phyloP scores from a whole-genome alignment of 1,139 yeast species.

The Protomyces inouyei region DNA sequence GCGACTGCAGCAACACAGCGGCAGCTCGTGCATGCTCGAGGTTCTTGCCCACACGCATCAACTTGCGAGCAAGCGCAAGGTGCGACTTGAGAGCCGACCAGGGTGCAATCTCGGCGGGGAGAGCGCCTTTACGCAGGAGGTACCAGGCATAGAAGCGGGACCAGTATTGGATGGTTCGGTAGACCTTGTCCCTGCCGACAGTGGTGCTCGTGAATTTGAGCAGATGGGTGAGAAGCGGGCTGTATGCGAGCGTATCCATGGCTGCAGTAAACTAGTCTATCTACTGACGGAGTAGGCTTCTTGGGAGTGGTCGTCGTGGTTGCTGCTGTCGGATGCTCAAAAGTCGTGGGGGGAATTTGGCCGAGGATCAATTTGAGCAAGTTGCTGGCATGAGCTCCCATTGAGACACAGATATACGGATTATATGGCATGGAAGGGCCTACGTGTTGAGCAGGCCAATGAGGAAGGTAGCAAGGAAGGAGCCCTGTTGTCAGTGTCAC shows the following conservation, averaged over 20 bases:
- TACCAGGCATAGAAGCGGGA: constrained; percentile 66
- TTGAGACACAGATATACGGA: no score
- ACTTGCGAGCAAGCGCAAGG: constrained; percentile 70
- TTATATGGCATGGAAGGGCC: neutral
- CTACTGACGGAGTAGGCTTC: neutral
- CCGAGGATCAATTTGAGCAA: no score
- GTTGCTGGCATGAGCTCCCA: no score
- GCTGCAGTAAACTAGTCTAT: neutral
- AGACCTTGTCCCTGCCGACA: constrained; percentile 68
- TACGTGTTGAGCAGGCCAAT: constrained; percentile 24
- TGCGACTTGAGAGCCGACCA: constrained; percentile 54
- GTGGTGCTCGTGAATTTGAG: constrained; percentile 40
- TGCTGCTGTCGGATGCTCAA: no score
- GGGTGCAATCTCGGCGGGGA: constrained; percentile 48
- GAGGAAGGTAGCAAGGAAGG: constrained; percentile 18
- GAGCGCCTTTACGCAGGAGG: constrained; percentile 57
- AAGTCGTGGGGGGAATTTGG: no score
- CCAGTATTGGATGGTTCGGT: constrained; percentile 77
- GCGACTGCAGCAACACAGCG: constrained; percentile 63
- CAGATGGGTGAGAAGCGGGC: constrained; percentile 23
- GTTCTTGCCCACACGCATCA: constrained; percentile 81
- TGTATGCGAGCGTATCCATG: constrained; percentile 8
- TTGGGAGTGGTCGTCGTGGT: no score
- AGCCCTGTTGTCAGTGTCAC: neutral
- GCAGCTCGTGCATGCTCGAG: constrained; percentile 68